Evolutionary conservation across 805 yeast species (phyloP).

Genomic region (Wickerhamomyces rabaulensis): DNA sequence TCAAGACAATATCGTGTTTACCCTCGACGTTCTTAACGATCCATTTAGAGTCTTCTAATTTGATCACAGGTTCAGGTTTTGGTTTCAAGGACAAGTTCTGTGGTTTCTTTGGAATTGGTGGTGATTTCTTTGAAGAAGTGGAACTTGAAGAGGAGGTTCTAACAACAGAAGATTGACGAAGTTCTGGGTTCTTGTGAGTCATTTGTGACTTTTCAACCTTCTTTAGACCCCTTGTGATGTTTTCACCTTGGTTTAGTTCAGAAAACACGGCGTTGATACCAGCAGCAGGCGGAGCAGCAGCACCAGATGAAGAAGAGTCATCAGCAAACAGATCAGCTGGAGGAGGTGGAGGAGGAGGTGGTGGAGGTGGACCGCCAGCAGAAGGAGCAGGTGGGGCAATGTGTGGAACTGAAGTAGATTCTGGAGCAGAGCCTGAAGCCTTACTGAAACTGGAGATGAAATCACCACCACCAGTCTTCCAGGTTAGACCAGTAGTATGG

Average conservation of each 20-base stretch:
- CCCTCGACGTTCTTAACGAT: constrained; percentile 72
- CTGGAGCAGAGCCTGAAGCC: constrained; percentile 31
- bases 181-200: constrained; percentile 87
- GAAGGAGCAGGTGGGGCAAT: constrained; percentile 94
- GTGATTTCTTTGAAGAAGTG: constrained; percentile 35
- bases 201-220: constrained; percentile 91
- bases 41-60: constrained; percentile 87
- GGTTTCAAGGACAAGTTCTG: constrained; percentile 45
- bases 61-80: constrained; percentile 60
- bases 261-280: constrained; percentile 89
- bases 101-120: constrained; percentile 84
- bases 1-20: constrained; percentile 57
- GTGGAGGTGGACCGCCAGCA: constrained; percentile 64
- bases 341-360: constrained; percentile 90
- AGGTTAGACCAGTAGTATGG: constrained; percentile 81
- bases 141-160: constrained; percentile 19
- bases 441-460: constrained; percentile 44
- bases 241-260: constrained; percentile 82
- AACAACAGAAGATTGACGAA: constrained; percentile 56
- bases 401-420: constrained; percentile 31
- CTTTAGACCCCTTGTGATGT: constrained; percentile 77
- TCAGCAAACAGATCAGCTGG: constrained; percentile 64
- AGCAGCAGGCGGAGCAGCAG: constrained; percentile 25
- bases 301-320: constrained; percentile 21
- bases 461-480: constrained; percentile 61